A percentile compares a stretch with the other conserved stretches of the same genome.
Evolutionary conservation across 345 rosid genomes (phyloP).

Genomic region (Odontarrhena argentea): DNA sequence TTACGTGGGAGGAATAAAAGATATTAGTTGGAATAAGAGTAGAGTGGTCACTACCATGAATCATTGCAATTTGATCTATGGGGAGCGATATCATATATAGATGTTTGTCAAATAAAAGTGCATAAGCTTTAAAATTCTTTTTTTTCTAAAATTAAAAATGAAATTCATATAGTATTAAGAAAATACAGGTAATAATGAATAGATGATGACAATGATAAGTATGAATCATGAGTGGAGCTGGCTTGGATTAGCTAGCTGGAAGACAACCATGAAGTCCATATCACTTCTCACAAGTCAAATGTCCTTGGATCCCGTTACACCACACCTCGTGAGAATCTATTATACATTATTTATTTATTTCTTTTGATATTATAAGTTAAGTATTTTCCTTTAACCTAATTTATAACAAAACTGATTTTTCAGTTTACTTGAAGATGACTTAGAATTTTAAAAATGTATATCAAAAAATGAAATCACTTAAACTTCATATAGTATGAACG

Average conservation of each 20-base stretch:
- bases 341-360: not conserved
- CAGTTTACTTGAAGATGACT: not conserved
- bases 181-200: slow-evolving; percentile 3
- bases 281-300: slow-evolving; percentile 38
- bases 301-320: slow-evolving; percentile 40
- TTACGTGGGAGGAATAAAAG: not conserved
- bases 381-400: not conserved
- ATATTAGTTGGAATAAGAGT: not conserved
- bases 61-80: slow-evolving; percentile 13
- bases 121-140: not conserved
- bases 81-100: not conserved
- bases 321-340: slow-evolving; percentile 26
- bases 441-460: too few species aligned
- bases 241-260: slow-evolving; percentile 36
- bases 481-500: too few species aligned
- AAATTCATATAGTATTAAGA: not conserved
- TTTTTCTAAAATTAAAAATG: not conserved
- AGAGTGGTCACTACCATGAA: slow-evolving; percentile 12
- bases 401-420: not conserved
- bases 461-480: too few species aligned
- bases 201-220: slow-evolving; percentile 25
- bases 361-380: not conserved
- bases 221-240: slow-evolving; percentile 34
- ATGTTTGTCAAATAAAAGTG: not conserved
- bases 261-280: slow-evolving; percentile 34